Base-by-base conservation (phyloP, 2,329 filamentous ascomycete species). In the Alternaria arborescens region DNA sequence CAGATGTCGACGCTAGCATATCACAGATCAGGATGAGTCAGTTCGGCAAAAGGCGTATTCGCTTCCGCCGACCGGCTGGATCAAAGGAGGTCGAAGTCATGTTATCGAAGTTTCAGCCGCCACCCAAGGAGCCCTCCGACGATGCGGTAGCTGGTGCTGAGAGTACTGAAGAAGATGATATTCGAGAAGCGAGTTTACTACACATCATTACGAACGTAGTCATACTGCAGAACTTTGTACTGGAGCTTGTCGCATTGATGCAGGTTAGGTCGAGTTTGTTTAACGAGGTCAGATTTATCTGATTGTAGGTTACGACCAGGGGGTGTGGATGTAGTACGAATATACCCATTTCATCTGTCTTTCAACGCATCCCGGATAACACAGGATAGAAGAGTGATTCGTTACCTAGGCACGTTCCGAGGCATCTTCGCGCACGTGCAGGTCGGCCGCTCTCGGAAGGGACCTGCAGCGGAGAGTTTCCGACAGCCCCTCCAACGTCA, bases 181-280 rank as follows among this genome's bases (percentile, higher is more conserved):
- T 74, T n/a, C 73, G 71, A 55, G 77, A 81, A 53, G 82, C 81
- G 14, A 83, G 79, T 63, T 66, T 84, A 30, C 73, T 82, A 56
- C 82, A 84, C 66, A 78, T 85, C 30, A 72, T 84, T 34, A 84
- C 82, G 10, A 85, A 85, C 61, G 79, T 82, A 41, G 81, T 84
- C 6, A 76, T 85, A 10, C 61, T 85, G 64, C 83, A 84, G 66
- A 81, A 84, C 61, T 85, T 85, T 63, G 76, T 83, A 20, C 68
- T 84, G 50, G 83, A 85, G 70, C 59, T 85, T 12, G 78, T 82
- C 11, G 82, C 82, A 5, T 72, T 84, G 54, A 67, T 84, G 71
- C 82, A 84, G 64, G 77, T 83, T 2, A 71, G 83, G 34, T 82
- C 82, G 5, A 81, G 81, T 53, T 73, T 85, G 43, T 80, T 84